These are phyloP conservation scores for Ophiostoma sp. DNA, from an alignment of 2,329 filamentous ascomycete genomes.

Conservation along the genomic window DNA sequence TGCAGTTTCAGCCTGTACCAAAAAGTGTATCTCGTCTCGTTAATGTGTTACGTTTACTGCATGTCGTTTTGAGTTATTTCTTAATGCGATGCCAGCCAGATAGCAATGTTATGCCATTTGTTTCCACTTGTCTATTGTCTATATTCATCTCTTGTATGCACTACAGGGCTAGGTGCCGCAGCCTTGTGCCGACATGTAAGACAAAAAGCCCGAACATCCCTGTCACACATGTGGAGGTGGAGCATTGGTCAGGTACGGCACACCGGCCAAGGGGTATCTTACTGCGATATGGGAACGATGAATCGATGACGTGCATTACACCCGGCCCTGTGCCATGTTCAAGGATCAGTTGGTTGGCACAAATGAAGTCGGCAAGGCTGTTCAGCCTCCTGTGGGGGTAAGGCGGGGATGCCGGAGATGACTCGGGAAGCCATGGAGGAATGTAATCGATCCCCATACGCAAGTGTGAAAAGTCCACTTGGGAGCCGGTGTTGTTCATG, in stretches of 20 bases:
- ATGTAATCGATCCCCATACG: not conserved
- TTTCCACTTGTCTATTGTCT: not conserved
- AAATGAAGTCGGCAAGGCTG: not conserved
- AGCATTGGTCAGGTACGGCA: not conserved
- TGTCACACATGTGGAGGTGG: slow-evolving; percentile 7
- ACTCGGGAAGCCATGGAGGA: not conserved
- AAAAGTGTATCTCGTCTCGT: not conserved
- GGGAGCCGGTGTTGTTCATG: not conserved
- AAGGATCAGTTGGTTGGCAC: not conserved
- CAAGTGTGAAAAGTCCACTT: slow-evolving; percentile 6
- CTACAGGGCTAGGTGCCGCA: not conserved
- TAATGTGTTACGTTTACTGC: not conserved
- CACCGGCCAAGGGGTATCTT: too few relatives aligned
- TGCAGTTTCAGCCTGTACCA: not conserved
- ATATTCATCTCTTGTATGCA: not conserved
- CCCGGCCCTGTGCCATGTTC: too few relatives aligned
- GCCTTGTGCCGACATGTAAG: slow-evolving; percentile 1
- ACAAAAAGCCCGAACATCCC: not conserved
- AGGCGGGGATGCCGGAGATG: not conserved
- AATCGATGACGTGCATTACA: too few relatives aligned
- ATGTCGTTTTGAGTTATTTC: not conserved
- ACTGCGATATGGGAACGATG: too few relatives aligned
- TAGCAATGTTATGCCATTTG: slow-evolving; percentile 7
- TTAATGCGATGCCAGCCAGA: not conserved
- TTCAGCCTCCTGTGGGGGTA: not conserved